These are phyloP conservation scores for Eimeria maxima DNA, from an alignment of 169 alveolate species.

Conservation along the genomic window DNA sequence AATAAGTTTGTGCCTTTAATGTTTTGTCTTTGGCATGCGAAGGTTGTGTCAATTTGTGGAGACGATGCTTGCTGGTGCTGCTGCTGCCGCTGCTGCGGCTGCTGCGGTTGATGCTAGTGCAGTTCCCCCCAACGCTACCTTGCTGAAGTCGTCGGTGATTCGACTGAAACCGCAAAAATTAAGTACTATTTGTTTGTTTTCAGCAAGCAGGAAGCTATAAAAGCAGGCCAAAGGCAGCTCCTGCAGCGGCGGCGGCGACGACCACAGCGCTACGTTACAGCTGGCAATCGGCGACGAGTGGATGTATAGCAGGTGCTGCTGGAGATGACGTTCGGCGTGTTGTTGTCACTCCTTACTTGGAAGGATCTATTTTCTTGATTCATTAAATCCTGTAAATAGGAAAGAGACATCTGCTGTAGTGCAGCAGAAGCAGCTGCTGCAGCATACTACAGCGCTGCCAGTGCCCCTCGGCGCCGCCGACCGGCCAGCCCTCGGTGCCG, in stretches of 20 bases:
- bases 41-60: neutral
- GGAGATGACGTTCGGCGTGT: neutral
- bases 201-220: neutral
- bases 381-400: neutral
- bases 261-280: neutral
- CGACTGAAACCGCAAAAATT: neutral
- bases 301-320: neutral
- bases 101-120: constrained; percentile 31
- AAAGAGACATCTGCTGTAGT: neutral
- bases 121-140: neutral
- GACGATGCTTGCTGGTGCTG: neutral
- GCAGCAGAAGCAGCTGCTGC: constrained; percentile 19
- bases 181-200: neutral
- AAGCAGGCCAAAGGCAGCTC: neutral
- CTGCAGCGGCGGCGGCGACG: neutral
- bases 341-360: neutral
- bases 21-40: neutral
- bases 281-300: constrained; percentile 8
- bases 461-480: constrained; percentile 44
- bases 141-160: neutral
- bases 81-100: neutral
- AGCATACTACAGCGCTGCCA: neutral
- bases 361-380: neutral
- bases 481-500: constrained; percentile 44
- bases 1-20: neutral